These are phyloP conservation scores for Halophytophthora batemanensis DNA, from an alignment of 352 stramenopile genomes.

Conservation along the genomic window DNA sequence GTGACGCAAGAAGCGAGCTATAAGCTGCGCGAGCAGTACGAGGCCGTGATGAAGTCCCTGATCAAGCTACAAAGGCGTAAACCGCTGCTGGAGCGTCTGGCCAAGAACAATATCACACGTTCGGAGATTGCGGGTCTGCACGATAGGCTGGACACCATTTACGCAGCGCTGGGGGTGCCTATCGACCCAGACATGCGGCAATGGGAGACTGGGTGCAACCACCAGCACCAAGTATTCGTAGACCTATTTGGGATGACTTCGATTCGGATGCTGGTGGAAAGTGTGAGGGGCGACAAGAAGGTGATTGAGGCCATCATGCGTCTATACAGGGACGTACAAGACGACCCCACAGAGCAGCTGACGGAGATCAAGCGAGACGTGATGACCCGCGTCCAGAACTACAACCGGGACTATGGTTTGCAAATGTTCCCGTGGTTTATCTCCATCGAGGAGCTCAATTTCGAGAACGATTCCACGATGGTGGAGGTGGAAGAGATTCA, in stretches of 20 bases:
- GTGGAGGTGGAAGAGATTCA: not conserved
- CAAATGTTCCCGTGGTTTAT: conserved; percentile 24
- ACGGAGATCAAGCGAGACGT: conserved; percentile 9
- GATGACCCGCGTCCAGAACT: conserved; percentile 6
- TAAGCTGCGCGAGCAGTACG: conserved; percentile 36
- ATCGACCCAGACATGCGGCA: conserved; percentile 1
- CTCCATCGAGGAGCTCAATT: conserved; percentile 21
- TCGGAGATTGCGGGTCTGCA: conserved; percentile 10
- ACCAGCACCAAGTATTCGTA: conserved; percentile 12
- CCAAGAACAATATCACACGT: conserved; percentile 9
- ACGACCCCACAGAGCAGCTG: conserved; percentile 8
- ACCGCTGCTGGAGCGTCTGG: conserved; percentile 22
- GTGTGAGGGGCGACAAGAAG: conserved; percentile 17
- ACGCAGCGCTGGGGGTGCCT: not conserved
- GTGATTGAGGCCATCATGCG: conserved; percentile 18
- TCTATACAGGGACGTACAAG: conserved; percentile 10
- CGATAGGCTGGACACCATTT: conserved; percentile 12
- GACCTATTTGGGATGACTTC: not conserved
- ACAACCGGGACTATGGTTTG: conserved; percentile 5
- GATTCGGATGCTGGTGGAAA: conserved; percentile 12
- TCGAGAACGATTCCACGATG: conserved; percentile 5
- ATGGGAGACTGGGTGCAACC: not conserved
- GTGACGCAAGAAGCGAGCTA: too few relatives aligned
- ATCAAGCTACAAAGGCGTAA: conserved; percentile 12
- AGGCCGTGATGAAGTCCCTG: conserved; percentile 9